A percentile compares a stretch with the other conserved stretches of the same genome.
These are phyloP conservation scores for Phialophora chinensis DNA, from an alignment of 2,329 filamentous ascomycete species.

Conservation along the genomic window DNA sequence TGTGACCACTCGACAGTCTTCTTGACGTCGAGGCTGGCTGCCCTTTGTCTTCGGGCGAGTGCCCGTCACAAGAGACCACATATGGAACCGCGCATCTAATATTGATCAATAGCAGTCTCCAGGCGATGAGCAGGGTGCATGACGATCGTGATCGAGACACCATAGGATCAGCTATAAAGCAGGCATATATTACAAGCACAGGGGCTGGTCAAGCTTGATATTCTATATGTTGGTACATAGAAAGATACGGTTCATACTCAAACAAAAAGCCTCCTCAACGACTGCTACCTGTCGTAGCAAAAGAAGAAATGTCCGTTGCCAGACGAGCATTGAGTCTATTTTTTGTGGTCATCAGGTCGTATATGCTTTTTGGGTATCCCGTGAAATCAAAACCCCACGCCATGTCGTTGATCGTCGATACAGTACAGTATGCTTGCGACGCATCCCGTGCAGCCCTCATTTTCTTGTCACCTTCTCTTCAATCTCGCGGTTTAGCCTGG, in stretches of 20 bases:
- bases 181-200: not conserved
- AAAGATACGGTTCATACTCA: conserved; percentile 17
- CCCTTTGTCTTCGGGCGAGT: not conserved
- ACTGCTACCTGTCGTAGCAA: conserved; percentile 19
- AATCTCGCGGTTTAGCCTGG: conserved; percentile 34
- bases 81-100: not conserved
- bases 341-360: conserved; percentile 36
- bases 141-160: not conserved
- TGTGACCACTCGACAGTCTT: not conserved
- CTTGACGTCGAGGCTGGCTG: not conserved
- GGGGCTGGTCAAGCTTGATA: not conserved
- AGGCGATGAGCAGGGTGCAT: not conserved
- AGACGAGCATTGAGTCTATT: conserved; percentile 35
- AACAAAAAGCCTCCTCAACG: conserved; percentile 20
- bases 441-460: conserved; percentile 15
- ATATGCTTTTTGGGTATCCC: conserved; percentile 37
- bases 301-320: conserved; percentile 37
- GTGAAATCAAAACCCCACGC: conserved; percentile 34
- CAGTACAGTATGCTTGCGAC: conserved; percentile 31
- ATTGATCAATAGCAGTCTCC: not conserved
- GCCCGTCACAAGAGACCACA: not conserved
- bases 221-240: conserved; percentile 27
- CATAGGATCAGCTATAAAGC: not conserved
- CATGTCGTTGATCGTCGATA: conserved; percentile 27
- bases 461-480: conserved; percentile 30